Evolutionary conservation across 192 early-diverging fungal species (phyloP).

Genomic region (Gamsiella multidivaricata): DNA sequence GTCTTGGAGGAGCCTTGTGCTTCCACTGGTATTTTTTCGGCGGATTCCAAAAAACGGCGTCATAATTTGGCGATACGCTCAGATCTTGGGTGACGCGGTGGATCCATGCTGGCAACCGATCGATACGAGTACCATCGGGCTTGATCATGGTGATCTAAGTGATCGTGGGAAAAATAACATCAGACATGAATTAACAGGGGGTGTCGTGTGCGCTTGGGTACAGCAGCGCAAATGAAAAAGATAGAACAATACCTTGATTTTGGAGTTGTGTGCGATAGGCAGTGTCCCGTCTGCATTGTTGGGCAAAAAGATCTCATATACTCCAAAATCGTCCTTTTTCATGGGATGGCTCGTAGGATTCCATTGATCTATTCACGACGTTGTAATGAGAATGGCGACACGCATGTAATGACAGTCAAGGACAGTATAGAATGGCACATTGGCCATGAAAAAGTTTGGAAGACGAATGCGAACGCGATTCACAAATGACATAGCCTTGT

Average conservation of each 20-base stretch:
- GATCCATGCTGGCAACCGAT: constrained; percentile 93
- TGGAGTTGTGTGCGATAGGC: constrained; percentile 86
- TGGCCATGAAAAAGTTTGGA: too few relatives aligned
- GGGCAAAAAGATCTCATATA: constrained; percentile 80
- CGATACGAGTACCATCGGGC: constrained; percentile 79
- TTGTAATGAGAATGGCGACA: constrained; percentile 10
- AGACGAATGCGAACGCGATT: too few relatives aligned
- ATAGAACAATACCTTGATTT: constrained; percentile 76
- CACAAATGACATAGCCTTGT: too few relatives aligned
- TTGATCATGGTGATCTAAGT: constrained; percentile 83
- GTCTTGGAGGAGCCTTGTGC: constrained; percentile 76
- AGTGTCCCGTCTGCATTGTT: constrained; percentile 68
- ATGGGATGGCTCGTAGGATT: constrained; percentile 78
- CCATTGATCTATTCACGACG: constrained; percentile 81
- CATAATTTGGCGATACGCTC: constrained; percentile 82
- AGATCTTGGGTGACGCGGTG: constrained; percentile 88
- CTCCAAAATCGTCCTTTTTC: constrained; percentile 84
- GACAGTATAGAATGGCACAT: constrained; percentile 2
- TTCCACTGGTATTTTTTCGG: constrained; percentile 80
- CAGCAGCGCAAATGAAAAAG: background rate
- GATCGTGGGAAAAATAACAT: background rate
- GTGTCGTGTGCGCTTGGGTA: too few relatives aligned
- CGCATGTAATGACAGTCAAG: constrained; percentile 1
- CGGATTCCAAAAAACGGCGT: constrained; percentile 96
- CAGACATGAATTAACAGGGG: background rate